Evolutionary conservation across 495 filamentous ascomycete genomes (phyloP).

Genomic region (Aspergillus leporis): DNA sequence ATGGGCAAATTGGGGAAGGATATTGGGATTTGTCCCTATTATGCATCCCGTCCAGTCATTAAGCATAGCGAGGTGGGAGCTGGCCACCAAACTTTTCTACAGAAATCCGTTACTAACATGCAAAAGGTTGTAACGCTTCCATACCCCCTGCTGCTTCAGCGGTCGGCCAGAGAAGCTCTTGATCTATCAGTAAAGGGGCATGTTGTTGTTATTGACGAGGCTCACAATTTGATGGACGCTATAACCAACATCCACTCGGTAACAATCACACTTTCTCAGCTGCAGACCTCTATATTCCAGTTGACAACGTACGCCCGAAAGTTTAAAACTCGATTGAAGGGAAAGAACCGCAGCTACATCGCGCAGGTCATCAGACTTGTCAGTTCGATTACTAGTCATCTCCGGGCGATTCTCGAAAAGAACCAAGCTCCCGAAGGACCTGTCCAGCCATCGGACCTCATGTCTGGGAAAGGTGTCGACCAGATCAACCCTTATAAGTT

Average conservation of each 20-base stretch:
- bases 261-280: constrained; percentile 68
- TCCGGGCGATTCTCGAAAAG: constrained; percentile 47
- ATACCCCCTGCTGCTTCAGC: constrained; percentile 87
- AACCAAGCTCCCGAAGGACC: constrained; percentile 59
- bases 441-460: constrained; percentile 65
- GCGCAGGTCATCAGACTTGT: constrained; percentile 81
- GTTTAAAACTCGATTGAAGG: constrained; percentile 84
- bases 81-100: background rate
- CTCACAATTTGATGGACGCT: constrained; percentile 96
- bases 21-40: constrained; percentile 89
- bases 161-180: constrained; percentile 84
- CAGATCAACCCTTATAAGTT: constrained; percentile 94
- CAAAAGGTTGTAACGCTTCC: constrained; percentile 85
- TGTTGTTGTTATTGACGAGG: constrained; percentile 92
- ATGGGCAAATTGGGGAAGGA: constrained; percentile 74
- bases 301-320: constrained; percentile 81
- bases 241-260: constrained; percentile 86
- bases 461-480: constrained; percentile 85
- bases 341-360: constrained; percentile 89
- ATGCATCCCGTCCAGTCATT: constrained; percentile 82
- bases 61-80: constrained; percentile 72
- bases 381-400: constrained; percentile 68
- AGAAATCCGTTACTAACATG: constrained; percentile 16
- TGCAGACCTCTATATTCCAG: constrained; percentile 69
- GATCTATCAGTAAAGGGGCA: constrained; percentile 83